These are phyloP conservation scores for Boeremia lycopersici DNA, from an alignment of 2,329 filamentous ascomycete species.

Conservation along the genomic window DNA sequence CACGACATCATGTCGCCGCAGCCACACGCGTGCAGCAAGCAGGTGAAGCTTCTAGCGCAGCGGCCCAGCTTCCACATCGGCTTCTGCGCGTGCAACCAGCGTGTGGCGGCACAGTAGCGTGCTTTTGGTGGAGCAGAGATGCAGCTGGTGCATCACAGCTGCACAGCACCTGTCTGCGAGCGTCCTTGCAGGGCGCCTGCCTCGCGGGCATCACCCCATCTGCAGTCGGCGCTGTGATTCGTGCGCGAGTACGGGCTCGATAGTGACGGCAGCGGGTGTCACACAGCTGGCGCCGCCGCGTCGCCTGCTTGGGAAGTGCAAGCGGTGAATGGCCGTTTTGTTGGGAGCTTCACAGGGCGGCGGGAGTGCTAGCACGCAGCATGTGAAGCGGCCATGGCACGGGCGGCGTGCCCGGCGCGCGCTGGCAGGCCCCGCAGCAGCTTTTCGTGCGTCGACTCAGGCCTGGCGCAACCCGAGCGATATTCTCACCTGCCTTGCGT, in stretches of 20 bases:
- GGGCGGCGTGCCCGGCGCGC: background rate
- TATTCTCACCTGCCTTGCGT: slow-evolving; percentile 23
- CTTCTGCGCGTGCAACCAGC: slow-evolving; percentile 1
- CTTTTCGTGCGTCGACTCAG: slow-evolving; percentile 15
- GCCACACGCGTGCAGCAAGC: background rate
- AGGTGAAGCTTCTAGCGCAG: slow-evolving; percentile 9
- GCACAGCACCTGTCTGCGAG: background rate
- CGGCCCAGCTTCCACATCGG: slow-evolving; percentile 15
- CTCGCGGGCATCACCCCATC: slow-evolving; percentile 9
- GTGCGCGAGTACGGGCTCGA: slow-evolving; percentile 8
- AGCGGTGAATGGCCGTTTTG: slow-evolving; percentile 18
- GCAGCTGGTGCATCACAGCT: background rate
- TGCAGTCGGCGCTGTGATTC: slow-evolving; percentile 7
- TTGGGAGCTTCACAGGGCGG: slow-evolving; percentile 11
- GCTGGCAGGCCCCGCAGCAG: slow-evolving; percentile 13
- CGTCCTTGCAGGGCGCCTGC: no score
- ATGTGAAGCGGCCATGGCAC: slow-evolving; percentile 7
- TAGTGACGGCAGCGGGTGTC: slow-evolving; percentile 16
- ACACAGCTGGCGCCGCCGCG: background rate
- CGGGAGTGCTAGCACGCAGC: slow-evolving; percentile 13
- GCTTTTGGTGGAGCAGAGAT: slow-evolving; percentile 13
- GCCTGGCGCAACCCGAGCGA: slow-evolving; percentile 13
- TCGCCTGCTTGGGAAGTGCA: background rate
- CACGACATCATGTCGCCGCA: background rate
- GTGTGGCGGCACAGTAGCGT: slow-evolving; percentile 24